A percentile compares a stretch with the other conserved stretches of the same genome.
These are phyloP conservation scores for Hypoxylon fragiforme DNA, from an alignment of 495 filamentous ascomycete species.

Conservation along the genomic window DNA sequence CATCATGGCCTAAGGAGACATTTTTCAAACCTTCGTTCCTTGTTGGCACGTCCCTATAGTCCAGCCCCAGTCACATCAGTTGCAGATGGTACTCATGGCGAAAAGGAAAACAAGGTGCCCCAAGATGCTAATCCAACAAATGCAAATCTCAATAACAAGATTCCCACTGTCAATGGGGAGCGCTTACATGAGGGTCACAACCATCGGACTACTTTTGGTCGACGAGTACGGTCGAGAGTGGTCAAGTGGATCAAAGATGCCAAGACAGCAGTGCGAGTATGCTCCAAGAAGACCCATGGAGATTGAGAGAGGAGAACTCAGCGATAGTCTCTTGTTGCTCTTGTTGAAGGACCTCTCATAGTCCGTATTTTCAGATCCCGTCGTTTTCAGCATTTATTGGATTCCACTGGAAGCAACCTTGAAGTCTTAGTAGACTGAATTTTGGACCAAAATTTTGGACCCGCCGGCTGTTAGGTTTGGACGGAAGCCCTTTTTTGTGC, in stretches of 20 bases:
- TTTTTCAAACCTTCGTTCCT: conserved; percentile 32
- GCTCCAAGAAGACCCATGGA: conserved; percentile 23
- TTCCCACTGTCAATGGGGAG: background rate
- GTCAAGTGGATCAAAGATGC: conserved; percentile 34
- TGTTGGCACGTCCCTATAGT: conserved; percentile 17
- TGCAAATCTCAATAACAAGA: conserved; percentile 6
- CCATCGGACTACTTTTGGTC: conserved; percentile 12
- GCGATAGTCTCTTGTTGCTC: too few species aligned
- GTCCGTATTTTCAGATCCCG: conserved; percentile 4
- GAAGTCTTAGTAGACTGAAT: conserved; percentile 22
- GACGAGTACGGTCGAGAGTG: conserved; percentile 29
- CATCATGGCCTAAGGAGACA: conserved; percentile 27
- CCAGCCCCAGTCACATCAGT: conserved; percentile 2
- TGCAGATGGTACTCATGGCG: background rate
- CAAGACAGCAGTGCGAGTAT: conserved; percentile 31
- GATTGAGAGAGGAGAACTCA: background rate
- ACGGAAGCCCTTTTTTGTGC: conserved; percentile 28
- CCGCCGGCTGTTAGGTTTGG: conserved; percentile 17
- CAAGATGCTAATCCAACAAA: conserved; percentile 4
- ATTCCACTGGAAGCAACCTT: conserved; percentile 29
- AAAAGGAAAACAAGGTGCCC: background rate
- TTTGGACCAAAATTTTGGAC: conserved; percentile 38
- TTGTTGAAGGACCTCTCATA: background rate
- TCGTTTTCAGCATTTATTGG: conserved; percentile 31
- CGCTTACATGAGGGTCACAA: conserved; percentile 3